phyloP scores from a whole-genome alignment of 257 asterid genomes.

The Nicotiana benthamiana region DNA sequence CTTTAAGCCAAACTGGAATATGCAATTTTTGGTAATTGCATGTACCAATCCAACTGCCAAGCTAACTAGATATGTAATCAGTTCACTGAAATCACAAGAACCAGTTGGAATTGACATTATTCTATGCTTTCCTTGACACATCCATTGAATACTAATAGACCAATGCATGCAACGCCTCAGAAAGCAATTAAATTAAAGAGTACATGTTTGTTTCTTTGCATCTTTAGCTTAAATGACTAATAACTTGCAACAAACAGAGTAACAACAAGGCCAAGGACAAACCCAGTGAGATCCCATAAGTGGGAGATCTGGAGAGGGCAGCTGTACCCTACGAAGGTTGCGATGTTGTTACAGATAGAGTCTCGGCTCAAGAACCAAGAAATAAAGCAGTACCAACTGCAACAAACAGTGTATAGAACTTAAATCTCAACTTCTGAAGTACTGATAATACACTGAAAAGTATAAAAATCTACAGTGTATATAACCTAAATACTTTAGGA shows the following conservation, averaged over 20 bases:
- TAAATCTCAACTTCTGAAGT: too few relatives aligned
- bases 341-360: too few relatives aligned
- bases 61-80: not conserved
- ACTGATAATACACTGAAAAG: too few relatives aligned
- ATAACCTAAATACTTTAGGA: not conserved
- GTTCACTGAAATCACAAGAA: not conserved
- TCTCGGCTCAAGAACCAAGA: too few relatives aligned
- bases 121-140: slow-evolving; percentile 5
- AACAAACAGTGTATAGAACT: not conserved
- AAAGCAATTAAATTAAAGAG: not conserved
- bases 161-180: slow-evolving; percentile 6
- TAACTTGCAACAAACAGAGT: not conserved
- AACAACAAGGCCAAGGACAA: too few relatives aligned
- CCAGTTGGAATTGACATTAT: not conserved
- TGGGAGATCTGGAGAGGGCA: too few relatives aligned
- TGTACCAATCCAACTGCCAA: not conserved
- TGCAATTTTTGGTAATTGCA: not conserved
- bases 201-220: not conserved
- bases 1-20: not conserved
- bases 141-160: not conserved
- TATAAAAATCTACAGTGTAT: too few relatives aligned
- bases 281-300: too few relatives aligned
- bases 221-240: not conserved
- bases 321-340: too few relatives aligned
- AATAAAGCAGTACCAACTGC: too few relatives aligned